A percentile compares a stretch with the other conserved stretches of the same genome.
Conservation (phyloP, 768 basidiomycete species). For the Agaricus subrufescens region DNA sequence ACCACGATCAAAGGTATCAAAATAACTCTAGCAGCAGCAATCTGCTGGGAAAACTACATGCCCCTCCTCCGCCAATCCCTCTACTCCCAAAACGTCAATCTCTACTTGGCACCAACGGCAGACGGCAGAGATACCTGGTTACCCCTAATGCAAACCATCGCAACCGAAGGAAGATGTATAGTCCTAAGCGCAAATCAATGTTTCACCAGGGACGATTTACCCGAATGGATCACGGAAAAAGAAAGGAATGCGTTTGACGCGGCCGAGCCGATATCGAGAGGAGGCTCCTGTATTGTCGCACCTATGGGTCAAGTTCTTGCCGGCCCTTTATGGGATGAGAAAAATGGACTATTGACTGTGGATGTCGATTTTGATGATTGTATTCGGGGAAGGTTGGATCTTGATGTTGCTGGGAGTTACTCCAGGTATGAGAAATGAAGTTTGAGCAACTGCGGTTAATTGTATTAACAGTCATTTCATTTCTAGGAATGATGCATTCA, state of each 20-base stretch:
- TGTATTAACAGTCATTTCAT: not conserved
- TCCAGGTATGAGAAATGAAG: conserved; percentile 24
- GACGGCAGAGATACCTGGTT: conserved; percentile 55
- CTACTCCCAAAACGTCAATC: conserved; percentile 53
- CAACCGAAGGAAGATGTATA: conserved; percentile 65
- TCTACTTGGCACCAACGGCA: conserved; percentile 66
- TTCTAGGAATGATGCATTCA: conserved; percentile 40
- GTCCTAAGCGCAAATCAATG: conserved; percentile 63
- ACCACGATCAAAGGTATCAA: conserved; percentile 14
- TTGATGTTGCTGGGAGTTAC: conserved; percentile 62
- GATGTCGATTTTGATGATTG: conserved; percentile 58
- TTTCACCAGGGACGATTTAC: conserved; percentile 50
- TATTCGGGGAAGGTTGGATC: conserved; percentile 53
- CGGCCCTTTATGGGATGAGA: conserved; percentile 48
- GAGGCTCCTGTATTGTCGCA: conserved; percentile 56
- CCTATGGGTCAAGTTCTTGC: conserved; percentile 56
- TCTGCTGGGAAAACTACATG: conserved; percentile 73
- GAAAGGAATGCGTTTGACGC: conserved; percentile 25
- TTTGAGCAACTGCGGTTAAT: not conserved
- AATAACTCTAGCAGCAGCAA: conserved; percentile 49
- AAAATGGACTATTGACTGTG: conserved; percentile 47
- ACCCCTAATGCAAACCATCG: conserved; percentile 56
- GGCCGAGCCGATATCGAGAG: conserved; percentile 53
- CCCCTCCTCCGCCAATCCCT: conserved; percentile 62
- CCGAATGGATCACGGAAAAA: conserved; percentile 34